Base-by-base conservation (phyloP, 164 flowering plant species). In the Umbellularia californica region DNA sequence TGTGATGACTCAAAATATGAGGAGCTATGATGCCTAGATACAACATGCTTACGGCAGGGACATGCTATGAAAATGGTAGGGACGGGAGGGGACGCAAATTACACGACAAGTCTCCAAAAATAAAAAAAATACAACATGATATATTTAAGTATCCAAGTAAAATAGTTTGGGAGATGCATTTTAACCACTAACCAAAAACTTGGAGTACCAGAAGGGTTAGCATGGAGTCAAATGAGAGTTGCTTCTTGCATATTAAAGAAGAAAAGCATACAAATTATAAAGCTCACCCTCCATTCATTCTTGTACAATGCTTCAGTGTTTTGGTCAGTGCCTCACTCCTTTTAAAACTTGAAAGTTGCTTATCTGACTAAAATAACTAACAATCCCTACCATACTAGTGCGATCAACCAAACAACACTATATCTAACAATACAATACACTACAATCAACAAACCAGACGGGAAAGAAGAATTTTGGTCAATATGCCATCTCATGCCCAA, bases 401-500 rank as follows among this genome's bases (percentile, higher is more conserved):
- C 15, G 35, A 69, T 47, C 71, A 71, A 27, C 6, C 73, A 72
- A 72, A 23, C 55, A 69, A 22, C 41, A 1, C 41, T 13, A 66
- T 28, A 20, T 66, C 71, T 20, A 47, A 69, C n/a, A n/a, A 35
- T 35, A 47, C 71, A 69, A 69, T 52, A 64, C 14, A n/a, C 71
- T 47, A 20, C 55, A 35, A 60, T 70, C 58, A 77, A 64, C 77
- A 65, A 65, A 41, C 67, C 22, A 27, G 17, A 33, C 28, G 28
- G 69, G 35, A 66, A 66, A 66, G 47, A 30, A 27, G 69, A 27
- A 66, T 66, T 41, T 22, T 15, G 28, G 67, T 25, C 19, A 15
- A 27, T 41, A 15, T 67, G 70, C 50, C 64, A 25, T 70, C 14
- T 81, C 81, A 82, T 52, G 70, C 82, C 81, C 86, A 82, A 69